Base-by-base conservation (phyloP, 1,139 yeast species). In the Arxiozyma bovina region DNA sequence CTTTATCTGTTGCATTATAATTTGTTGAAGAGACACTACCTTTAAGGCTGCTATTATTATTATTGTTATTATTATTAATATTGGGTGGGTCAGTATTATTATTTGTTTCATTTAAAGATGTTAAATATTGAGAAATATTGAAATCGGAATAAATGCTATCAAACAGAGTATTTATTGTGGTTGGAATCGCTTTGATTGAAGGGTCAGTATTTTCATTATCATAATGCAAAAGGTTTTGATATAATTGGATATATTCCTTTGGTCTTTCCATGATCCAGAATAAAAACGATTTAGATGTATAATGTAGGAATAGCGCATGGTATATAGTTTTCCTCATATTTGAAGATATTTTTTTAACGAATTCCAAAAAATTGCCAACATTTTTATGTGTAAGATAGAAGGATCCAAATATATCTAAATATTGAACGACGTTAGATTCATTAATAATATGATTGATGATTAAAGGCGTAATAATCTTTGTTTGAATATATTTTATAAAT, bases 261-360 rank as follows among this genome's bases (percentile, higher is more conserved):
- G 71, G 70, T 48, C 69, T 61, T n/a, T 69, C 62, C 60, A 64
- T 56, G 17, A 66, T 59, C 71, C 71, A 67, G 21, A 62, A 58
- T 40, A 60, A 53, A 15, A 67, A 51, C 0, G 70, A 59, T 47
- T 63, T 67, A 7, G 70, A 60, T 21, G 66, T 61, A 50, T 58
- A 64, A 51, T 59, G 58, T 43, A 66, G 53, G 34, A 67, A 53
- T n/a, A 65, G 44, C 34, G 65, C 60, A 52, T 63, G 65, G 44
- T 59, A 59, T 6, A 61, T 58, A 15, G 64, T 60, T 48, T 61
- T 61, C 51, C 60, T 63, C 56, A 67, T 58, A 20, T 52, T 53
- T 9, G 50, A 54, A 1, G 68, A 57, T 49, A 67, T 46, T 44
- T 57, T 59, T 41, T 61, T 55, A 9, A 65, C 40, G 42, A 61